Evolutionary conservation across 1,284 basidiomycete genomes (phyloP).

Genomic region (Lignosus rhinocerotis): DNA sequence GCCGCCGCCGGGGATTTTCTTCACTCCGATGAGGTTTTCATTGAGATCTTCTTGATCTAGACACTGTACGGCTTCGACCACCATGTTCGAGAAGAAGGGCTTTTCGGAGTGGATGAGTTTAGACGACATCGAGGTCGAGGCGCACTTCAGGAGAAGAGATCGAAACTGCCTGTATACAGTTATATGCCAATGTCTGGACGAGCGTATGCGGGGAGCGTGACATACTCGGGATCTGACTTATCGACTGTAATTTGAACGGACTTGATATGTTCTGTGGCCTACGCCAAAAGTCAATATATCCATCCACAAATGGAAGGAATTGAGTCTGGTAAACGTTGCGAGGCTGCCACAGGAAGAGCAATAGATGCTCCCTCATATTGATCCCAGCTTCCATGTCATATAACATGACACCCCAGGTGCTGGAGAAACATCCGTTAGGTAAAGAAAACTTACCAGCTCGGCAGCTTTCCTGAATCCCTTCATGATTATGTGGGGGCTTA

Average conservation of each 20-base stretch:
- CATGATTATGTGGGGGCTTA: conserved; percentile 97
- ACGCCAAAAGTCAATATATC: background rate
- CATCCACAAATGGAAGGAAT: background rate
- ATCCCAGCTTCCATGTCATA: too few species aligned
- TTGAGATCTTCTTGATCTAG: conserved; percentile 94
- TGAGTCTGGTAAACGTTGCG: background rate
- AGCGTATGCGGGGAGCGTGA: conserved; percentile 16
- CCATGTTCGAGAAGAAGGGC: conserved; percentile 99
- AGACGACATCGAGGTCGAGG: conserved; percentile 98
- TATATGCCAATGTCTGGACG: background rate
- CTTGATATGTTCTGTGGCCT: conserved; percentile 88
- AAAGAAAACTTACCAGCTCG: conserved; percentile 65
- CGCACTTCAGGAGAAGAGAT: conserved; percentile 93
- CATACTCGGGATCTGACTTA: conserved; percentile 87
- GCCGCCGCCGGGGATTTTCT: conserved; percentile 98
- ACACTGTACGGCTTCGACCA: conserved; percentile 93
- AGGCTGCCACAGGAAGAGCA: too few species aligned
- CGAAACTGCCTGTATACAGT: conserved; percentile 74
- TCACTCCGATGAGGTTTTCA: conserved; percentile 96
- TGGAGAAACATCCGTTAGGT: background rate
- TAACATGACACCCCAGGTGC: too few species aligned
- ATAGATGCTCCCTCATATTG: too few species aligned
- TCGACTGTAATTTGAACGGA: conserved; percentile 91
- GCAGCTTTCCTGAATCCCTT: conserved; percentile 93
- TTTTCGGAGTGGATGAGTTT: conserved; percentile 99